Conservation (phyloP, 164 flowering plant species). For the Berberis thunbergii region DNA sequence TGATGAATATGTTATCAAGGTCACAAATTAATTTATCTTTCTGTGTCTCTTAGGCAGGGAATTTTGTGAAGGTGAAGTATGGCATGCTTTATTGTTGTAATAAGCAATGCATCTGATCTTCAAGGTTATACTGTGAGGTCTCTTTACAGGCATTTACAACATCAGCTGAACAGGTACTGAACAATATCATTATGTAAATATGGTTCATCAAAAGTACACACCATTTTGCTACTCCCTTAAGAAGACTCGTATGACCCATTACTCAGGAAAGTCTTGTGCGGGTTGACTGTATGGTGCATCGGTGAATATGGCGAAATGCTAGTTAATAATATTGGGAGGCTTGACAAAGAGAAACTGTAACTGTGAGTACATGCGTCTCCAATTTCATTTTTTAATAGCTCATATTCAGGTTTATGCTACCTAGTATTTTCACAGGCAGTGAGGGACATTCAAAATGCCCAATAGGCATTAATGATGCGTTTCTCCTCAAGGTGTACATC, state of each 20-base stretch:
- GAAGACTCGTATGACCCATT: not conserved
- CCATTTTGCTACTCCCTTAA: constrained; percentile 2
- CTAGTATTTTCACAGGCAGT: no score
- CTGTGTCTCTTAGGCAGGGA: constrained; percentile 71
- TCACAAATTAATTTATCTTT: constrained; percentile 10
- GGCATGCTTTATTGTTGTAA: constrained; percentile 96
- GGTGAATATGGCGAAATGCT: constrained; percentile 98
- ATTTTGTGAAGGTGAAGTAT: constrained; percentile 92
- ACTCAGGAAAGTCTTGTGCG: constrained; percentile 86
- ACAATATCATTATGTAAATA: constrained; percentile 2
- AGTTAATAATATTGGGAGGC: constrained; percentile 69
- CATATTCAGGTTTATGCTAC: no score
- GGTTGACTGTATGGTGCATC: constrained; percentile 95
- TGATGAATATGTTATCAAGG: no score
- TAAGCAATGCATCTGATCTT: constrained; percentile 88
- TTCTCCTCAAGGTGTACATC: no score
- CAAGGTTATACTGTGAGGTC: constrained; percentile 93
- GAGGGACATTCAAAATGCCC: no score
- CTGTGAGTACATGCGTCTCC: constrained; percentile 44
- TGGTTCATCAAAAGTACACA: not conserved
- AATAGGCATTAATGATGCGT: no score
- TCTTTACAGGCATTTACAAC: constrained; percentile 70
- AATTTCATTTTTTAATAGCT: not conserved
- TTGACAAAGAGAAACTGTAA: constrained; percentile 73
- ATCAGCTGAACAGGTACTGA: constrained; percentile 80